A percentile compares a stretch with the other conserved stretches of the same genome.
phyloP scores from a whole-genome alignment of 805 yeast genomes.

The Saccharomycopsis babjevae region DNA sequence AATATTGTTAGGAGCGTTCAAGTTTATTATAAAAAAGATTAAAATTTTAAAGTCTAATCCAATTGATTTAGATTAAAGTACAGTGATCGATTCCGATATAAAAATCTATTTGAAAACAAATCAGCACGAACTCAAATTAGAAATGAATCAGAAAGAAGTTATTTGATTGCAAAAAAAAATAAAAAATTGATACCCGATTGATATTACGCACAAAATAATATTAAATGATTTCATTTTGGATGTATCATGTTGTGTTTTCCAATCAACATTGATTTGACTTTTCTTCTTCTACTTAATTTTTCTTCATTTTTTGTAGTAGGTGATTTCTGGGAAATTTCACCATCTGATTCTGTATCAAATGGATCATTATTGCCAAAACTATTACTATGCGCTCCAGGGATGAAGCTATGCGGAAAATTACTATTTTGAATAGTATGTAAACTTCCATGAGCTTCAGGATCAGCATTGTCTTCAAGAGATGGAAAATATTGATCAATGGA shows the following conservation, averaged over 20 bases:
- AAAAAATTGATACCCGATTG: background rate
- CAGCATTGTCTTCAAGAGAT: background rate
- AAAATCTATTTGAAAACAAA: too few species aligned
- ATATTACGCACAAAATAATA: background rate
- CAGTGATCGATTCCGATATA: too few species aligned
- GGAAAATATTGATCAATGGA: background rate
- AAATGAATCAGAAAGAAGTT: too few species aligned
- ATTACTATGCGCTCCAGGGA: background rate
- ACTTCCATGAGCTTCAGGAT: background rate
- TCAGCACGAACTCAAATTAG: too few species aligned
- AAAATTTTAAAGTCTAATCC: too few species aligned
- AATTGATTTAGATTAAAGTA: too few species aligned
- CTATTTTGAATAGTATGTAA: background rate
- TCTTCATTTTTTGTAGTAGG: background rate
- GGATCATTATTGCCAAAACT: background rate
- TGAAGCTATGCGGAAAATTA: background rate
- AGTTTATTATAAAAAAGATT: too few species aligned
- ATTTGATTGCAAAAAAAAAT: background rate
- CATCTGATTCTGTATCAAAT: background rate
- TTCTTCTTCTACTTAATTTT: conserved; percentile 9
- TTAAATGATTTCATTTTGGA: background rate
- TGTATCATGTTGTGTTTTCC: background rate
- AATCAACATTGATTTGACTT: conserved; percentile 13
- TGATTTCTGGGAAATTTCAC: background rate
- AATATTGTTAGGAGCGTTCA: too few species aligned